Evolutionary conservation across 2,329 filamentous ascomycete genomes (phyloP), one percentile per base, ranked within the genome.

Genomic region (Arthrobotrys musiformis): DNA sequence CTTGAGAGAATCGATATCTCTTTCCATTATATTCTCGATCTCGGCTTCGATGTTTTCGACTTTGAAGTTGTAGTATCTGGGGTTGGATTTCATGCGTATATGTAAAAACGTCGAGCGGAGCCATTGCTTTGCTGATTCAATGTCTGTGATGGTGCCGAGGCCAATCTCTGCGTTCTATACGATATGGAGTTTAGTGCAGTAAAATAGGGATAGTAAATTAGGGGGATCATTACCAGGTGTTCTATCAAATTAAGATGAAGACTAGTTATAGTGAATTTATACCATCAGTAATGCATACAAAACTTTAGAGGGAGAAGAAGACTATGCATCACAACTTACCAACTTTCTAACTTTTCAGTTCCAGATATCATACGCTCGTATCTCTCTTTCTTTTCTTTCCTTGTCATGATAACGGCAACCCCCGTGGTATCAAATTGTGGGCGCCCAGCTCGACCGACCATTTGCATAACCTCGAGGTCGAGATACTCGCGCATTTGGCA

Each of bases 381-480:
- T 60, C 88, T 86, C 1, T 86, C 81, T 4, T 89, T 88, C 60
- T 90, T 91, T 3, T 89, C 85, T n/a, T 86, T 85, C 24, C 88
- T 87, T 0, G 93, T 95, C 85, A 97, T 89, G 67, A 97, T 94
- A 15, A 95, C 89, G 9, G 92, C 93, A 42, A 90, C 87, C 2
- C 92, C 93, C 72, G 85, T 92, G 60, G 89, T 87, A 80, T 94
- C 93, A 78, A 94, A 96, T 81, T 96, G 93, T 4, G 93, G 93
- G 19, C 93, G 87, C 0, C 93, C 93, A 61, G 93, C 93, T 79
- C 93, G 89, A 5, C 93, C 93, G 58, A 96, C 87, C 93, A 97
- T 96, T 81, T 97, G 93, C 90, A 94, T 94, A 78, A 94, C 88
- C 79, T 96, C 93, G 4, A 96, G 85, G 81, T 95, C 92, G 0